These are phyloP conservation scores for Ceratobasidium sp. DNA, from an alignment of 1,284 basidiomycete species.

Conservation along the genomic window DNA sequence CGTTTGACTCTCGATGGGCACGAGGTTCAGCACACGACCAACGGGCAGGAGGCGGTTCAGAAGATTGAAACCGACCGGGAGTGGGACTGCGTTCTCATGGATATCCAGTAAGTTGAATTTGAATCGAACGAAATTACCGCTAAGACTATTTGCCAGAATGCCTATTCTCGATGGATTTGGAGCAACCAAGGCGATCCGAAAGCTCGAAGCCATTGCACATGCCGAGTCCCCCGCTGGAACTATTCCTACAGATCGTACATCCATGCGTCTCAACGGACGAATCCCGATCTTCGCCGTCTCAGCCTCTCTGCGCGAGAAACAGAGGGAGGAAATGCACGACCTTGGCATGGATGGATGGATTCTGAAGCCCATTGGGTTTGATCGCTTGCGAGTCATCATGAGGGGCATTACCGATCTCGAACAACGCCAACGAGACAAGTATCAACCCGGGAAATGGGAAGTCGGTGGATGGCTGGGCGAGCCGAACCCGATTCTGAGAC, in stretches of 20 bases:
- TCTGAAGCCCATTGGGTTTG: slow-evolving; percentile 87
- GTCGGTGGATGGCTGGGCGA: slow-evolving; percentile 70
- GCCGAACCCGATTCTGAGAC: slow-evolving; percentile 23
- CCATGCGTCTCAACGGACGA: slow-evolving; percentile 69
- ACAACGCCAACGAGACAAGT: slow-evolving; percentile 67
- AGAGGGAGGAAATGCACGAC: slow-evolving; percentile 67
- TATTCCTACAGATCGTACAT: slow-evolving; percentile 48
- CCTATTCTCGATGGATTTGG: slow-evolving; percentile 83
- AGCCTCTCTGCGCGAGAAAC: slow-evolving; percentile 74
- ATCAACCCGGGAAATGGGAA: slow-evolving; percentile 74
- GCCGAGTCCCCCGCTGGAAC: neutral
- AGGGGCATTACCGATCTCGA: slow-evolving; percentile 66
- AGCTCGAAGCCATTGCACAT: slow-evolving; percentile 58
- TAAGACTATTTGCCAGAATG: slow-evolving; percentile 64
- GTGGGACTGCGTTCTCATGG: slow-evolving; percentile 85
- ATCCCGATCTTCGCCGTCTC: slow-evolving; percentile 88
- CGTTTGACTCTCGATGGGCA: slow-evolving; percentile 76
- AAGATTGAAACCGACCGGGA: slow-evolving; percentile 67
- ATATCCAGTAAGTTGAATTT: slow-evolving; percentile 71
- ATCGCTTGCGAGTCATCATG: slow-evolving; percentile 69
- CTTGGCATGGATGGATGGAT: slow-evolving; percentile 86
- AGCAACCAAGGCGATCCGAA: slow-evolving; percentile 74
- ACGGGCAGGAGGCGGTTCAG: slow-evolving; percentile 82
- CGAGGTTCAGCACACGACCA: slow-evolving; percentile 71
- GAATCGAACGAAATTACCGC: neutral